These are phyloP conservation scores for Dioscorea zingiberensis DNA, from an alignment of 106 monocot genomes.

Conservation along the genomic window DNA sequence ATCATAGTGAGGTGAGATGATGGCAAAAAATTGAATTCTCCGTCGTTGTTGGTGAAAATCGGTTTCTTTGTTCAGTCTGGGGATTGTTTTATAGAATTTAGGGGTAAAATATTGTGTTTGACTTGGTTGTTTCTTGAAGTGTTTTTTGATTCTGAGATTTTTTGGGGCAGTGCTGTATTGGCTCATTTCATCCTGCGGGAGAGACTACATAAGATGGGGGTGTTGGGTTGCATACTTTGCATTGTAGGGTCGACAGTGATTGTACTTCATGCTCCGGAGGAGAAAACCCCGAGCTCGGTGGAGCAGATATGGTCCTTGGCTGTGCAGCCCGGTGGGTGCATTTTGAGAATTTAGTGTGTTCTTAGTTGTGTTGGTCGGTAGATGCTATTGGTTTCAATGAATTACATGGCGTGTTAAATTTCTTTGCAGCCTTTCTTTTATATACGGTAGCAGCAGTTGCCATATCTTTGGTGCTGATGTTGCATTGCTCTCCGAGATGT, in stretches of 20 bases:
- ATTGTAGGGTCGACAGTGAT: conserved; percentile 84
- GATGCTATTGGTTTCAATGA: not conserved
- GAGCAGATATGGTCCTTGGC: conserved; percentile 82
- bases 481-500: conserved; percentile 68
- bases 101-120: no score
- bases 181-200: conserved; percentile 72
- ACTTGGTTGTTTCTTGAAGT: not conserved
- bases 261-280: conserved; percentile 82
- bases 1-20: conserved; percentile 82
- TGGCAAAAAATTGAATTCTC: no score
- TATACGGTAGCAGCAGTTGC: conserved; percentile 57
- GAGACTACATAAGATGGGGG: conserved; percentile 71
- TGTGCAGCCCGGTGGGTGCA: conserved; percentile 67
- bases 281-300: conserved; percentile 67
- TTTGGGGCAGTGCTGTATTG: conserved; percentile 43
- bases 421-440: conserved; percentile 64
- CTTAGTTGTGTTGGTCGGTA: not conserved
- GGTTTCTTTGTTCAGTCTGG: not conserved
- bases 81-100: no score
- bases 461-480: conserved; percentile 62
- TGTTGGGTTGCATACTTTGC: conserved; percentile 80
- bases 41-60: no score
- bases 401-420: not conserved
- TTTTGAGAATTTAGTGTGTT: not conserved
- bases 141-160: not conserved